Conservation (phyloP, 805 yeast genomes). For the Nakazawaea wyomingensis region DNA sequence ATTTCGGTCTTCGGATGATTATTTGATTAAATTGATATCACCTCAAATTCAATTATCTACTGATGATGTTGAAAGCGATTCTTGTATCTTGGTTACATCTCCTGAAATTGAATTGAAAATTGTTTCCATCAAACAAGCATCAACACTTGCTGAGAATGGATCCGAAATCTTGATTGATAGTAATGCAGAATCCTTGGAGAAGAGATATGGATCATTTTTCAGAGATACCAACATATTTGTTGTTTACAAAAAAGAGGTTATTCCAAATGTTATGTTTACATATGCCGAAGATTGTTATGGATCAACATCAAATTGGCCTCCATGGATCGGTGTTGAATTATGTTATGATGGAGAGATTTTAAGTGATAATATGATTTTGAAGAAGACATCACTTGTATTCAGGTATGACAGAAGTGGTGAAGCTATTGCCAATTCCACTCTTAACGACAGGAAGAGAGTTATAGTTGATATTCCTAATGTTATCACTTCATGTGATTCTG, state of each 20-base stretch:
- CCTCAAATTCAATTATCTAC: conserved; percentile 78
- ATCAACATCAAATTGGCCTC: conserved; percentile 69
- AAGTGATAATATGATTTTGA: conserved; percentile 48
- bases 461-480: conserved; percentile 67
- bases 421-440: conserved; percentile 21
- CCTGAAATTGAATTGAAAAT: conserved; percentile 67
- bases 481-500: conserved; percentile 62
- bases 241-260: conserved; percentile 46
- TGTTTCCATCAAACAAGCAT: conserved; percentile 51
- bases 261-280: conserved; percentile 30
- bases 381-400: conserved; percentile 57
- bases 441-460: conserved; percentile 36
- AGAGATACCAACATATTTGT: conserved; percentile 70
- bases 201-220: conserved; percentile 64
- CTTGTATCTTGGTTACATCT: conserved; percentile 66
- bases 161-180: conserved; percentile 15
- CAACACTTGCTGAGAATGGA: conserved; percentile 31
- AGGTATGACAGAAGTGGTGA: conserved; percentile 51
- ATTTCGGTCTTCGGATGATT: conserved; percentile 44
- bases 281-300: conserved; percentile 57
- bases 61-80: conserved; percentile 39
- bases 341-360: conserved; percentile 50
- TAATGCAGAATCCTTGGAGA: conserved; percentile 37
- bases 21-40: conserved; percentile 60
- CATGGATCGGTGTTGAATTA: conserved; percentile 77